Percentiles rank a stretch among this genome's conserved stretches.
These are phyloP conservation scores for Dactylis glomerata DNA, from an alignment of 176 grass and related monocot genomes.

Conservation along the genomic window DNA sequence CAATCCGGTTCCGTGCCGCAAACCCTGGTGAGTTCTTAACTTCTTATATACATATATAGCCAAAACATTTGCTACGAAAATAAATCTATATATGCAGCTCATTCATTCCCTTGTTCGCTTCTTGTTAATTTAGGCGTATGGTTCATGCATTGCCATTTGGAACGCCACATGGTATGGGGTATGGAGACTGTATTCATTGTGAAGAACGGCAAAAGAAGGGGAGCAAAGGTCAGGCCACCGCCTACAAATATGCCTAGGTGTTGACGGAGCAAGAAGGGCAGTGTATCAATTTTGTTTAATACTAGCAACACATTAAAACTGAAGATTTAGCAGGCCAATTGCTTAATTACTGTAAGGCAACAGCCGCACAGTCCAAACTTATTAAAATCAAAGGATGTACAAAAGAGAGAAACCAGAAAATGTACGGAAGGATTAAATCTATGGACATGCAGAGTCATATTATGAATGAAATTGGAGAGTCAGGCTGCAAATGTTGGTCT, in stretches of 20 bases:
- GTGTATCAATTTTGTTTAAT: not conserved
- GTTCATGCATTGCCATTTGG: not conserved
- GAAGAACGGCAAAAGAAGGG: not conserved
- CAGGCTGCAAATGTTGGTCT: too few relatives aligned
- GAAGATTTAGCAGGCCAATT: too few relatives aligned
- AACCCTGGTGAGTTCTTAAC: not conserved
- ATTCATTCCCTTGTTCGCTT: not conserved
- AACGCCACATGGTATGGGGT: not conserved
- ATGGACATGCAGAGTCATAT: too few relatives aligned
- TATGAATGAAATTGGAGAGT: too few relatives aligned
- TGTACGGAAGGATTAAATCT: too few relatives aligned
- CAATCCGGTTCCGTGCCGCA: not conserved
- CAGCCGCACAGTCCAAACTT: too few relatives aligned
- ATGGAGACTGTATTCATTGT: not conserved
- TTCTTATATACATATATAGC: too few relatives aligned
- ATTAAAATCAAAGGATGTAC: too few relatives aligned
- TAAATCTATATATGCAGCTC: not conserved
- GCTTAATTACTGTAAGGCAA: too few relatives aligned
- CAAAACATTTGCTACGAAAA: not conserved
- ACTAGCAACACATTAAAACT: too few relatives aligned
- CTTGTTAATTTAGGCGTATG: not conserved
- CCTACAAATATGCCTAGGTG: not conserved
- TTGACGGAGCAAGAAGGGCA: not conserved
- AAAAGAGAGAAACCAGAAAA: too few relatives aligned
- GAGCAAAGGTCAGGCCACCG: not conserved